phyloP scores from a whole-genome alignment of 2,329 filamentous ascomycete genomes.

The Diaporthe sp. region DNA sequence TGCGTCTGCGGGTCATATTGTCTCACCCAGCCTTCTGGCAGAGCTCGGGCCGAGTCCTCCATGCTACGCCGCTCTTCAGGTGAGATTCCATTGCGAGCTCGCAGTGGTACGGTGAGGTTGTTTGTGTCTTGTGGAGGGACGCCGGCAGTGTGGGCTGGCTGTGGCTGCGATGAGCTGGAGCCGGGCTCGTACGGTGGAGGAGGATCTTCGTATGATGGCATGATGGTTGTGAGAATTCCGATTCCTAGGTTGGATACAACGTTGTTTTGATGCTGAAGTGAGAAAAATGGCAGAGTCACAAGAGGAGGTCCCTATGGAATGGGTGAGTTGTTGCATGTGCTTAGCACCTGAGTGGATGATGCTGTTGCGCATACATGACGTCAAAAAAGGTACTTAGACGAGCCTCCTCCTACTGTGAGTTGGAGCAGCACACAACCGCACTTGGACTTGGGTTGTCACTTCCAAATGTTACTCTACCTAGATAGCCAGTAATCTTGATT shows the following conservation, averaged over 20 bases:
- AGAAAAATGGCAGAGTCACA: not conserved
- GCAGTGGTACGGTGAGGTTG: constrained; percentile 16
- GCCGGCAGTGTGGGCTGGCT: not conserved
- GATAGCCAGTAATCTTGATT: not conserved
- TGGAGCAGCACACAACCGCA: not conserved
- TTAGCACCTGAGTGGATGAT: not conserved
- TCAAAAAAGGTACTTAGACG: not conserved
- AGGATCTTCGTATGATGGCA: constrained; percentile 18
- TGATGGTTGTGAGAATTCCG: not conserved
- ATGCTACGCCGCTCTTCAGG: constrained; percentile 67
- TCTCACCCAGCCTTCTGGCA: constrained; percentile 70
- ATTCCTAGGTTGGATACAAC: not conserved
- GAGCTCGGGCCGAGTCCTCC: constrained; percentile 70
- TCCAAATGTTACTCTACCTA: not conserved
- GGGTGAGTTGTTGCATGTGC: not conserved
- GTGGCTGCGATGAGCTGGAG: not conserved
- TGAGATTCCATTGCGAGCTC: constrained; percentile 65
- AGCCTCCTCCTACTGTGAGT: not conserved
- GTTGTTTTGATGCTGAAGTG: not conserved
- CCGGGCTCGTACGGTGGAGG: constrained; percentile 23
- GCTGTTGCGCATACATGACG: constrained; percentile 15
- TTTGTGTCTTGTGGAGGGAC: constrained; percentile 24
- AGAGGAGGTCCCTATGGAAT: not conserved
- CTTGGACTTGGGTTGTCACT: not conserved
- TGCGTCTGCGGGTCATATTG: constrained; percentile 65